Evolutionary conservation across 371 early-diverging fungal species (phyloP), one percentile per base, ranked within the genome.

Genomic region (Lichtheimia ornata): DNA sequence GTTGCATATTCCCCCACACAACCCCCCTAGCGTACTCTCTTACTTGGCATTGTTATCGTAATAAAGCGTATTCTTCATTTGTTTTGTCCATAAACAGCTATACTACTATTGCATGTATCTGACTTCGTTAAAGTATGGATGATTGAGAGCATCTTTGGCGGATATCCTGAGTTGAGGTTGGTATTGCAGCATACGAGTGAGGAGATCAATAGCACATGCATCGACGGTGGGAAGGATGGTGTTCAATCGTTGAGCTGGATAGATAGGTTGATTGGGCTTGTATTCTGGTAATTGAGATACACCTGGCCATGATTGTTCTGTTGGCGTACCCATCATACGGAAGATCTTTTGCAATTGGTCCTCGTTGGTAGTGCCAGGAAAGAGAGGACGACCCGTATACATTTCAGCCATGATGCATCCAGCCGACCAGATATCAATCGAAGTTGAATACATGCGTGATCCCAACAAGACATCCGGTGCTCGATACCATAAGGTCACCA

Each of bases 351-450:
- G 62, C 25, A 98, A 78, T 73, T 98, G 96, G 75, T 98, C 97
- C 59, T 89, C 85, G 63, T 91, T 94, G 64, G 89, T 92, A 42
- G 91, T 91, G 42, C 99, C 99, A 14, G 98, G 94, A 72, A 98
- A 99, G 40, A 99, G 77, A 3, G 99, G 98, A 43, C 92, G 72
- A 4, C 99, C 97, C 4, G 91, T 81, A 63, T 84, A 91, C 91
- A 94, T 96, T 69, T 97, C 99, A 50, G 95, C 95, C 86, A 97
- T 88, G 69, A 98, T 98, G 77, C 99, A 99, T 7, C 99, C 99
- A 4, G 94, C 91, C 14, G 96, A 95, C 99, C 99, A 99, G 56
- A 99, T 95, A 76, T 99, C 99, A 61, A 99, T 95, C 7, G 95
- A 92, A 22, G 93, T 98, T 12, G 92, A 86, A 76, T 99, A 99